Evolutionary conservation across 768 basidiomycete genomes (phyloP).

Genomic region (Leccinum barrowsii): DNA sequence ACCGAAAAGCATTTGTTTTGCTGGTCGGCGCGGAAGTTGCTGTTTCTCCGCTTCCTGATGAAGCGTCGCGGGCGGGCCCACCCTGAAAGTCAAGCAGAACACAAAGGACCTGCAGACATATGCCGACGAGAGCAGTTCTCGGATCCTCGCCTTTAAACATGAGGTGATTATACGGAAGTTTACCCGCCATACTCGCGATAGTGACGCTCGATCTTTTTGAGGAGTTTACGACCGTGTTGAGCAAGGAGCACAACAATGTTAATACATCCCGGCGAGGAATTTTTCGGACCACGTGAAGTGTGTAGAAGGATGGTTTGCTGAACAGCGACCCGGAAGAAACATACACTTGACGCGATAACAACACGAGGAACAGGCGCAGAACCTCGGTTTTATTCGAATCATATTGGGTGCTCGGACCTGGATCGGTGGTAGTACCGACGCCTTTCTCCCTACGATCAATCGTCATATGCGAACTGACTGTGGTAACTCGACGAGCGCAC

Average conservation of each 20-base stretch:
- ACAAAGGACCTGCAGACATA: conserved; percentile 74
- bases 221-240: conserved; percentile 86
- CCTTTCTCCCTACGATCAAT: conserved; percentile 78
- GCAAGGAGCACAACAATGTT: conserved; percentile 85
- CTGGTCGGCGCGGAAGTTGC: conserved; percentile 49
- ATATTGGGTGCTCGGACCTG: conserved; percentile 56
- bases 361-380: conserved; percentile 79
- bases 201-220: conserved; percentile 46
- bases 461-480: conserved; percentile 4
- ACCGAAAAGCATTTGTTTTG: conserved; percentile 84
- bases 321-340: conserved; percentile 65
- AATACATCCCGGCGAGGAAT: conserved; percentile 80
- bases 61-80: conserved; percentile 59
- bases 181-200: conserved; percentile 70
- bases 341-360: conserved; percentile 91
- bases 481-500: conserved; percentile 40
- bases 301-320: conserved; percentile 71
- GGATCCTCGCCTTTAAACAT: conserved; percentile 88
- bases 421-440: conserved; percentile 81
- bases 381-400: conserved; percentile 88
- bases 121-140: conserved; percentile 64
- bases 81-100: conserved; percentile 80
- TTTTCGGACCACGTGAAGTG: conserved; percentile 74
- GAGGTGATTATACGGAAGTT: conserved; percentile 85
- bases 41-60: conserved; percentile 40